Evolutionary conservation across 169 alveolate genomes (phyloP), one percentile per base, ranked within the genome.

Genomic region (Cryptosporidium bovis): DNA sequence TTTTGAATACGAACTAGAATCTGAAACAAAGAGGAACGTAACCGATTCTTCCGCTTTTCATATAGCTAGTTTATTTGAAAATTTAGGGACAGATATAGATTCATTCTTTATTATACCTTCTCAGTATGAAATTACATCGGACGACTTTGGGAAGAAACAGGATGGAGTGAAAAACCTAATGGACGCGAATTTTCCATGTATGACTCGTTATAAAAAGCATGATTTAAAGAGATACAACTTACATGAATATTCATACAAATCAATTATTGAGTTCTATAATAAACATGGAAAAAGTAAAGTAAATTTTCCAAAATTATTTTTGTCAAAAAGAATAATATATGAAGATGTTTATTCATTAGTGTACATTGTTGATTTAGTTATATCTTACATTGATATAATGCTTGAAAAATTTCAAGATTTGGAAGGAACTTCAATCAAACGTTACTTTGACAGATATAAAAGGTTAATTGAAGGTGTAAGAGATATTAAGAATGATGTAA

Each of bases 121-220:
- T 12, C 56, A 55, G 7, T 56, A 56, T 27, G 87, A 77, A 15
- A 46, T 77, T 13, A 77, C 18, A 6, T 13, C 65, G 10, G 44
- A 48, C 1, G n/a, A 33, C 20, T 44, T 34, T 27, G 20, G 18
- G 12, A 16, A 16, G 0, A 18, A 44, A 4, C 1, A 51, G 1
- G 10, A 40, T 8, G 10, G 10, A 8, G 48, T 6, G 10, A 51
- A 51, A 7, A 33, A 69, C 1, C 18, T 77, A 2, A 15, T 77
- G 13, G 46, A 77, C 44, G 51, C 40, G 29, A 60, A 60, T 16
- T 77, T 77, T 60, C 71, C 71, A 40, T 77, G 87, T 60, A 51
- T 40, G 48, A 40, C 4, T 40, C 48, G 48, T 8, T 8, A 40
- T 8, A 40, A 8, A 40, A 40, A 40, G 48, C 2, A 0, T 8